Base-by-base conservation (phyloP, 805 yeast genomes). In the Zygotorulaspora florentina region DNA sequence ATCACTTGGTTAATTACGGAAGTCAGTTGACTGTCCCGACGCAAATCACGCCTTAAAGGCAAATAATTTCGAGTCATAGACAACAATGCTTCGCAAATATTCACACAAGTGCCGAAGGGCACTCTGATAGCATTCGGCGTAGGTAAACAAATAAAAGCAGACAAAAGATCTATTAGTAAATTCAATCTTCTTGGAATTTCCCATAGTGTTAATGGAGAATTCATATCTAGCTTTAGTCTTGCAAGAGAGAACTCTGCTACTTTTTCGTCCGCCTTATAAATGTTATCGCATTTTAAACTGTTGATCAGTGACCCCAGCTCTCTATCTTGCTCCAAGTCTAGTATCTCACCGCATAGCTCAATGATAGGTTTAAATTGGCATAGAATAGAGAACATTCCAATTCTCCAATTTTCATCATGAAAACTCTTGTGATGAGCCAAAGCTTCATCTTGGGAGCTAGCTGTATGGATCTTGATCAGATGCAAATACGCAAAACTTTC, bases 31-130 rank as follows among this genome's bases (percentile, higher is more conserved):
- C 66, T 68, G 56, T 82, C 84, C 49, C 83, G 71, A 47, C 84
- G 73, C 50, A 72, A 42, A 20, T 82, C 87, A 39, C 75, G 71
- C 53, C 75, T 77, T 57, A 82, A 71, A 1, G 80, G 72, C 30
- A 81, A 64, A 50, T 77, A 79, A 43, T 72, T 76, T 11, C 75
- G 64, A 52, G 81, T 79, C 47, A 87, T 63, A 13, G 81, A 72
- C 47, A 78, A 64, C 12, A 83, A 57, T 10, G 81, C 65, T 55
- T 84, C 88, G 17, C 73, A 68, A 40, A 82, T 48, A 8, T 70
- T 59, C 4, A 83, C 58, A 2, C 84, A 58, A 37, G 67, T 56
- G 1, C 91, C 90, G 11, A 87, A 51, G 2, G 95, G 93, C 7
- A 85, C 72, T 50, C 73, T 70, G 8, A 81, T 73, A 10, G 80